Percentiles rank a stretch among this genome's conserved stretches.
Conservation (phyloP, 2,329 filamentous ascomycete genomes). For the Xylariales sp. region DNA sequence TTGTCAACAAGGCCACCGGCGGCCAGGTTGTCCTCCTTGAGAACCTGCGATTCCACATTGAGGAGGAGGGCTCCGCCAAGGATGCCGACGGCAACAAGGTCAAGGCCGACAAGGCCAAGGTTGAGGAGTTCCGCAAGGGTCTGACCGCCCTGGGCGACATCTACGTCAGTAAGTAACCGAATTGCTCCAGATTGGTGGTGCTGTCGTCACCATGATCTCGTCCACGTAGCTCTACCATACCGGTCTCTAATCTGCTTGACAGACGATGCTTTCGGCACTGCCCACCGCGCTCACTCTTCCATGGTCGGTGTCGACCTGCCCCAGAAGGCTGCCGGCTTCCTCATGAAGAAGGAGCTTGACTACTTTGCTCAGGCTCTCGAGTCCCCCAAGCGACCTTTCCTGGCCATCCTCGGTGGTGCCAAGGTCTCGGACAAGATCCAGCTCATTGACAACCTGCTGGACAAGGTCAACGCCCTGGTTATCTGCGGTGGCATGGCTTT, state of each 20-base stretch:
- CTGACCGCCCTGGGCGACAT: conserved; percentile 92
- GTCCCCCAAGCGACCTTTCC: conserved; percentile 88
- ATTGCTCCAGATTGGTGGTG: too few relatives aligned
- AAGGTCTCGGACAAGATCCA: conserved; percentile 99
- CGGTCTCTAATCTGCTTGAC: conserved; percentile 1
- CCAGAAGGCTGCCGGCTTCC: conserved; percentile 95
- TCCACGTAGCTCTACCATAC: too few relatives aligned
- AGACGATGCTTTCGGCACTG: conserved; percentile 98
- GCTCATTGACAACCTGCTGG: conserved; percentile 96
- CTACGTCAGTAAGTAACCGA: conserved; percentile 88
- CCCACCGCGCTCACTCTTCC: conserved; percentile 96
- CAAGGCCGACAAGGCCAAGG: conserved; percentile 92
- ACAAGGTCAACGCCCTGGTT: conserved; percentile 95
- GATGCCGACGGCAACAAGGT: conserved; percentile 93
- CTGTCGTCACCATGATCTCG: too few relatives aligned
- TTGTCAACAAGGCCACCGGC: conserved; percentile 75
- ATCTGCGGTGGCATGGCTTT: conserved; percentile 98
- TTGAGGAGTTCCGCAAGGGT: conserved; percentile 91
- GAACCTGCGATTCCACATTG: conserved; percentile 96
- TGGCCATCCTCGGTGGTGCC: conserved; percentile 95
- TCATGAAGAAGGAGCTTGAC: conserved; percentile 99
- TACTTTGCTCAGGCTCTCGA: conserved; percentile 98
- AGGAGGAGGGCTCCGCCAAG: conserved; percentile 96
- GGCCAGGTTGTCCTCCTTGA: conserved; percentile 89
- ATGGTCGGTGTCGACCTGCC: conserved; percentile 97